Percentiles rank a stretch among this genome's conserved stretches.
Evolutionary conservation across 352 stramenopile species (phyloP).

Genomic region (Pythium utonaiense): DNA sequence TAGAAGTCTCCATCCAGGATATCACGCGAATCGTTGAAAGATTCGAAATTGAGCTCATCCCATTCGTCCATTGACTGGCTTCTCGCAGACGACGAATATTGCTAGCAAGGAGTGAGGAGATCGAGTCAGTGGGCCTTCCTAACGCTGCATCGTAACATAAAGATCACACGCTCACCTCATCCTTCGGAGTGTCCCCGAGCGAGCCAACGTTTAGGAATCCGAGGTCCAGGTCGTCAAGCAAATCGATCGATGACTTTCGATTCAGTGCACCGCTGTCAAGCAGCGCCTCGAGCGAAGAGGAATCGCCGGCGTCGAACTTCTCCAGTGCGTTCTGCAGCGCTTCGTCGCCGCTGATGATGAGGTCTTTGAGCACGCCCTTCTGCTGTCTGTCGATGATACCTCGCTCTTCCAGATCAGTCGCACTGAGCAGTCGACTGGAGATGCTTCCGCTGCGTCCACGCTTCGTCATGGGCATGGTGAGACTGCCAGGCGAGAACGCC

Average conservation of each 20-base stretch:
- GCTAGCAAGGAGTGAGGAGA: too few relatives aligned
- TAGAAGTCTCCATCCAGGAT: constrained; percentile 83
- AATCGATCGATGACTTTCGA: constrained; percentile 79
- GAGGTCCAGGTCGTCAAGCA: constrained; percentile 82
- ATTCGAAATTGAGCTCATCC: constrained; percentile 86
- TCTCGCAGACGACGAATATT: constrained; percentile 55
- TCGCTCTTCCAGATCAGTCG: constrained; percentile 87
- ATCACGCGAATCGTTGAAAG: constrained; percentile 74
- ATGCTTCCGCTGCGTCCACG: constrained; percentile 79
- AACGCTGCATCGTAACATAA: background rate
- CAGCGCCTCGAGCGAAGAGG: constrained; percentile 81
- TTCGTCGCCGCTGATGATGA: constrained; percentile 91
- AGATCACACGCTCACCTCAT: constrained; percentile 36
- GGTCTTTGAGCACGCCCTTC: constrained; percentile 89
- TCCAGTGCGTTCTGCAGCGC: constrained; percentile 86
- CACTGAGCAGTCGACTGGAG: constrained; percentile 81
- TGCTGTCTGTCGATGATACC: constrained; percentile 89
- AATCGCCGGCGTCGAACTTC: constrained; percentile 85
- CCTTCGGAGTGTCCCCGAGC: constrained; percentile 79
- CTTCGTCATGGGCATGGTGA: constrained; percentile 88
- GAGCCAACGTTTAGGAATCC: constrained; percentile 87
- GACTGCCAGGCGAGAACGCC: constrained; percentile 87
- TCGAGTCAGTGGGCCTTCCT: background rate
- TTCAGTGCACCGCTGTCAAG: constrained; percentile 81
- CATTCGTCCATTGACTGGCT: constrained; percentile 84